Evolutionary conservation across 192 early-diverging fungal species (phyloP).

Genomic region (Backusella morwellensis): DNA sequence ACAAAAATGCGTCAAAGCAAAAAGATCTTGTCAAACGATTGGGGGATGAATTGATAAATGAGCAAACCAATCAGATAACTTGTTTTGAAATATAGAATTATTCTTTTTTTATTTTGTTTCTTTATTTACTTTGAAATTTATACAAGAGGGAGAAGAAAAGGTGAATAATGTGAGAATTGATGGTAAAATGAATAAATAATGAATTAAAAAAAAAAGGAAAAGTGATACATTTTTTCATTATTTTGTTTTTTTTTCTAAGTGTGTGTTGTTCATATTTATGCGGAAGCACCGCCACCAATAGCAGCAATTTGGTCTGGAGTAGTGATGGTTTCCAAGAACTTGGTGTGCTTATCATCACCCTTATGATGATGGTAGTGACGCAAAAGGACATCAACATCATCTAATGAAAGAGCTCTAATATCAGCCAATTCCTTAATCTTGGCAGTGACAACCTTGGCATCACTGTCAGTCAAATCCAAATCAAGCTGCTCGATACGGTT

Average conservation of each 20-base stretch:
- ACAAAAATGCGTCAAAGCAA: neutral
- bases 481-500: slow-evolving; percentile 94
- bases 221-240: neutral
- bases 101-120: neutral
- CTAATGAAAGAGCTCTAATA: slow-evolving; percentile 87
- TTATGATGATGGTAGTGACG: slow-evolving; percentile 74
- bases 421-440: slow-evolving; percentile 97
- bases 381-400: slow-evolving; percentile 88
- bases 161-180: neutral
- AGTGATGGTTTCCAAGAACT: slow-evolving; percentile 46
- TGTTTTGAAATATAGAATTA: neutral
- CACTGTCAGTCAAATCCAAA: slow-evolving; percentile 78
- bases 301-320: slow-evolving; percentile 50
- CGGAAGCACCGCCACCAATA: neutral
- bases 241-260: neutral
- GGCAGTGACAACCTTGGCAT: slow-evolving; percentile 88
- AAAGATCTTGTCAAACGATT: slow-evolving; percentile 5
- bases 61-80: neutral
- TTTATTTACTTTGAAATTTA: neutral
- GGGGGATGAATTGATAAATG: neutral
- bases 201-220: neutral
- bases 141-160: neutral
- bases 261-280: neutral
- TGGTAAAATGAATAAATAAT: neutral
- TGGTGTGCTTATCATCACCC: slow-evolving; percentile 50